Percentiles rank a stretch among this genome's conserved stretches.
These are phyloP conservation scores for Podaxis pistillaris DNA, from an alignment of 768 basidiomycete genomes.

Conservation along the genomic window DNA sequence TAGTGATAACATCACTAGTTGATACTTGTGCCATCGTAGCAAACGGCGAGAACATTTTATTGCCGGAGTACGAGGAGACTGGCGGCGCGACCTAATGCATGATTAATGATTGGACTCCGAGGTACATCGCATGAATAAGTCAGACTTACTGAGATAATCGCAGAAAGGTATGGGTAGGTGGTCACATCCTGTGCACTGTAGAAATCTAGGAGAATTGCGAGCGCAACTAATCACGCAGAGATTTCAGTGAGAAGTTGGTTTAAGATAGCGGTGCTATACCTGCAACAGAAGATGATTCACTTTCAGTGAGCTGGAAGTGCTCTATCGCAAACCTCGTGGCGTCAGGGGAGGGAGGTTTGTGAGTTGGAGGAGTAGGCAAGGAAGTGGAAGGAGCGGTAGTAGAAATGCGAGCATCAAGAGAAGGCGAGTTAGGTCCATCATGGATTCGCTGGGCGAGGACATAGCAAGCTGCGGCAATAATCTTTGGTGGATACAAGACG, in stretches of 20 bases:
- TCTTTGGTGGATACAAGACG: conserved; percentile 62
- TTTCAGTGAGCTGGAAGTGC: conserved; percentile 60
- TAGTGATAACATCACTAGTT: conserved; percentile 14
- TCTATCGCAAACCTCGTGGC: conserved; percentile 66
- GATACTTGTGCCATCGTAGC: conserved; percentile 11
- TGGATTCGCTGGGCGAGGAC: conserved; percentile 70
- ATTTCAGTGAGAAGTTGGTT: conserved; percentile 9
- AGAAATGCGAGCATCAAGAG: conserved; percentile 73
- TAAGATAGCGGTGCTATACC: conserved; percentile 38
- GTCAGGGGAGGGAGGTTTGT: conserved; percentile 72
- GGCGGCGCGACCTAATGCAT: conserved; percentile 49
- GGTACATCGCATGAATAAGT: not conserved
- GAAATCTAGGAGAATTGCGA: conserved; percentile 70
- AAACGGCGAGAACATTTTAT: conserved; percentile 1
- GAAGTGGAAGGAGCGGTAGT: conserved; percentile 70
- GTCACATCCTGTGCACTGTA: conserved; percentile 61
- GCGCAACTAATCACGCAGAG: conserved; percentile 43
- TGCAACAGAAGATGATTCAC: conserved; percentile 56
- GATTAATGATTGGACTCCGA: not conserved
- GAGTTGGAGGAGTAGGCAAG: conserved; percentile 77
- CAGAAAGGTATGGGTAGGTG: conserved; percentile 45
- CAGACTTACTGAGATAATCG: conserved; percentile 48
- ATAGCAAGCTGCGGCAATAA: conserved; percentile 77
- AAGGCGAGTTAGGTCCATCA: conserved; percentile 72
- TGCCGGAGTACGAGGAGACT: conserved; percentile 18